Conservation (phyloP, 768 basidiomycete species). For the Boletus edulis region DNA sequence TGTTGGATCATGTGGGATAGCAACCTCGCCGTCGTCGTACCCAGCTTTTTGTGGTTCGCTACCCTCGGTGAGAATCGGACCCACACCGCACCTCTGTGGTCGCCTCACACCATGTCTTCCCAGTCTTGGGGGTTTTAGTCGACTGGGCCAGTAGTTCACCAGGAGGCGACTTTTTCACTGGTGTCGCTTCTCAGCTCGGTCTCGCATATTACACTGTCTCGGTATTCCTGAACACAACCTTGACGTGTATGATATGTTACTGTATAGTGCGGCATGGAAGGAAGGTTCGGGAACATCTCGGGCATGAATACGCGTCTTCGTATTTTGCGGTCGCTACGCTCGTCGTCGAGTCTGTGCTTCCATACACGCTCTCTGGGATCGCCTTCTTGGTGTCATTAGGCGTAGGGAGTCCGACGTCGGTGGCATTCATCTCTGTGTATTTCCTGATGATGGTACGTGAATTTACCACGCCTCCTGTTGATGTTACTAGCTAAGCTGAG, state of each 20-base stretch:
- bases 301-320: conserved; percentile 12
- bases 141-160: conserved; percentile 10
- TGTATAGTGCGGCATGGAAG: conserved; percentile 11
- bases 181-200: conserved; percentile 7
- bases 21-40: conserved; percentile 8
- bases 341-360: conserved; percentile 24
- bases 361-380: conserved; percentile 23
- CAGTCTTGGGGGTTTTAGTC: conserved; percentile 11
- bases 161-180: conserved; percentile 15
- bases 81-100: not conserved
- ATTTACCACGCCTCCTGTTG: not conserved
- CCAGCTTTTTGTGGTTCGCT: conserved; percentile 19
- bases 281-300: conserved; percentile 7
- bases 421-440: conserved; percentile 12
- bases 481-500: not conserved
- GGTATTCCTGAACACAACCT: conserved; percentile 13
- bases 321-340: conserved; percentile 15
- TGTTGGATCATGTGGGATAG: conserved; percentile 35
- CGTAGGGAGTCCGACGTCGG: conserved; percentile 9
- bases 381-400: conserved; percentile 22
- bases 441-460: conserved; percentile 20
- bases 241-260: conserved; percentile 26
- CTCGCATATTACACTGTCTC: conserved; percentile 17
- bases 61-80: conserved; percentile 15
- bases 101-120: not conserved